Evolutionary conservation across 352 stramenopile genomes (phyloP).

Genomic region (Phytophthora melonis): DNA sequence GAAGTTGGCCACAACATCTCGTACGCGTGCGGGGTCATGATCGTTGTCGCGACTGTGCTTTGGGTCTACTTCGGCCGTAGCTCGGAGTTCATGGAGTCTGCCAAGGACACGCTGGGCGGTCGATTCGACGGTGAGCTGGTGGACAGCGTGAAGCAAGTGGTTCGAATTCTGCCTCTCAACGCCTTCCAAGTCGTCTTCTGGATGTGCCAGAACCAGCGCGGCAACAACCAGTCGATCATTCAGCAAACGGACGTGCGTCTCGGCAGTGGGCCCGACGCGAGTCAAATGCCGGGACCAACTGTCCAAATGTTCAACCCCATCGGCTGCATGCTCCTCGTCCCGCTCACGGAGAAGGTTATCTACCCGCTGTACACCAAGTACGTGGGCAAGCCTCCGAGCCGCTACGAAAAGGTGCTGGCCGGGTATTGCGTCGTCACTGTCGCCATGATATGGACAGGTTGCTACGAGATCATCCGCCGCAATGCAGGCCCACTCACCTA

Average conservation of each 20-base stretch:
- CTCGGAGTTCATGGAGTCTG: background rate
- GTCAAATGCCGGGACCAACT: background rate
- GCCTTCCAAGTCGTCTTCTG: background rate
- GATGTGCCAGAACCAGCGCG: conserved; percentile 1
- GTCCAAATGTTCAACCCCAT: background rate
- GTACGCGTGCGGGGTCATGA: background rate
- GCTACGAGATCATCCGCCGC: conserved; percentile 1
- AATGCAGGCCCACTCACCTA: background rate
- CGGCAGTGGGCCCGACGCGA: background rate
- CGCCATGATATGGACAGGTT: background rate
- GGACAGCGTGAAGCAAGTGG: background rate
- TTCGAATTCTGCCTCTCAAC: background rate
- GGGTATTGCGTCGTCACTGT: background rate
- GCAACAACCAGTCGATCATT: background rate
- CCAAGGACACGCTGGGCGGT: background rate
- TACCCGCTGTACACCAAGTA: background rate
- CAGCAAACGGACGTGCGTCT: conserved; percentile 1
- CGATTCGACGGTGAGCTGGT: background rate
- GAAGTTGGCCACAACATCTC: background rate
- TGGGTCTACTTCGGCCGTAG: background rate
- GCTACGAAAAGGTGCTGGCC: background rate
- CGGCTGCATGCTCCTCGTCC: background rate
- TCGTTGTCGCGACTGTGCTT: background rate
- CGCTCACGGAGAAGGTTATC: background rate
- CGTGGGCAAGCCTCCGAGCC: background rate